These are phyloP conservation scores for Epichloe gansuensis DNA, from an alignment of 2,329 filamentous ascomycete genomes.

Conservation along the genomic window DNA sequence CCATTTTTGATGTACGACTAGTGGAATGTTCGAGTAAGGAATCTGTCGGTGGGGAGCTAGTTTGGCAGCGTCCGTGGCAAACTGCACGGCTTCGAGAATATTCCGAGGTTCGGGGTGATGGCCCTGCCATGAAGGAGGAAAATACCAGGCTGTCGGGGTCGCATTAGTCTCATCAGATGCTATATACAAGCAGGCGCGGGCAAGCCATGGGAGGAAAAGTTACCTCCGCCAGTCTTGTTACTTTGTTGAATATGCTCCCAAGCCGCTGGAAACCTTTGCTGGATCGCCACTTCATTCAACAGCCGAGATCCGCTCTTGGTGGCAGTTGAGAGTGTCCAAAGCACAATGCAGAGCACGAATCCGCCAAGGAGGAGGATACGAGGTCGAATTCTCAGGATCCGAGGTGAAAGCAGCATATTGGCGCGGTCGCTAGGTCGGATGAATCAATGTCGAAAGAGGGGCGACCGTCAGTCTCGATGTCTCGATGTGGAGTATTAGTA, in stretches of 20 bases:
- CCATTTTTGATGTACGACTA: slow-evolving; percentile 14
- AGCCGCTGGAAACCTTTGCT: slow-evolving; percentile 8
- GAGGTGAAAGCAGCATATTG: slow-evolving; percentile 5
- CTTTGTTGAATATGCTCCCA: slow-evolving; percentile 11
- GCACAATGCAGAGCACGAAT: slow-evolving; percentile 5
- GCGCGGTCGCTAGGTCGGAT: neutral
- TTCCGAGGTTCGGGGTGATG: slow-evolving; percentile 7
- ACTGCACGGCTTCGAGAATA: slow-evolving; percentile 11
- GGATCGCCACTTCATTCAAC: neutral
- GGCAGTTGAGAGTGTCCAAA: slow-evolving; percentile 3
- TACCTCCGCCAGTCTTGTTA: slow-evolving; percentile 11
- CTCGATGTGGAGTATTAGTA: neutral
- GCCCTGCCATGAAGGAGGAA: slow-evolving; percentile 11
- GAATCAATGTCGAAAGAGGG: too few species aligned
- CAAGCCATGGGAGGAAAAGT: neutral
- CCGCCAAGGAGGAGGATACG: neutral
- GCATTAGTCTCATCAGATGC: neutral
- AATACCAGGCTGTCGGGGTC: slow-evolving; percentile 11
- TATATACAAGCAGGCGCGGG: neutral
- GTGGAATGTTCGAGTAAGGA: slow-evolving; percentile 13
- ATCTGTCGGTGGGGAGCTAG: slow-evolving; percentile 7
- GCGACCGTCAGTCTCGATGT: neutral
- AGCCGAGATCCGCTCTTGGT: neutral
- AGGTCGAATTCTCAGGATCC: slow-evolving; percentile 4
- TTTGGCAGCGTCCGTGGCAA: slow-evolving; percentile 10